Evolutionary conservation across 2,329 filamentous ascomycete species (phyloP).

Genomic region (Aspergillus ochraceus): DNA sequence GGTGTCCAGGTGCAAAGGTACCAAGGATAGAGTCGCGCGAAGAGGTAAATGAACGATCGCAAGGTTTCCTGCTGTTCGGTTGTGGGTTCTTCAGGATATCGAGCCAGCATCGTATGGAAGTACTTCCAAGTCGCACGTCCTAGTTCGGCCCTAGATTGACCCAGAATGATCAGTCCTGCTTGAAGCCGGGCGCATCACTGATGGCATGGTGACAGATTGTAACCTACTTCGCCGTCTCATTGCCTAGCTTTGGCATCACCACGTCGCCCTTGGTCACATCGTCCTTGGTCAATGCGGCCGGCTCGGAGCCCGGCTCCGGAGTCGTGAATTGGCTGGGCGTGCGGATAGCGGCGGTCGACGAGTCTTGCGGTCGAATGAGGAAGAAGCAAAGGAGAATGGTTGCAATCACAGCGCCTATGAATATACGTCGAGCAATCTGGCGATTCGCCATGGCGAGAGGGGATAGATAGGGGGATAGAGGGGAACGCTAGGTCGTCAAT

Average conservation of each 20-base stretch:
- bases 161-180: neutral
- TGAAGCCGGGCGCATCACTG: neutral
- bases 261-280: slow-evolving; percentile 44
- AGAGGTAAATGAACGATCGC: slow-evolving; percentile 62
- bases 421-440: slow-evolving; percentile 36
- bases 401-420: slow-evolving; percentile 32
- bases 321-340: slow-evolving; percentile 43
- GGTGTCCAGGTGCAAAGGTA: slow-evolving; percentile 26
- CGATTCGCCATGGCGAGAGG: slow-evolving; percentile 34
- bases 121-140: slow-evolving; percentile 67
- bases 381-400: slow-evolving; percentile 39
- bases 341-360: slow-evolving; percentile 39
- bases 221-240: slow-evolving; percentile 50
- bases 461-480: neutral
- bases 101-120: slow-evolving; percentile 66
- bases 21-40: slow-evolving; percentile 66
- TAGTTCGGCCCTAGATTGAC: slow-evolving; percentile 56
- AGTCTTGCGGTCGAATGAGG: slow-evolving; percentile 38
- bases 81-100: slow-evolving; percentile 64
- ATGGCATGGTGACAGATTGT: neutral
- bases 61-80: slow-evolving; percentile 61
- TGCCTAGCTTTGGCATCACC: slow-evolving; percentile 49
- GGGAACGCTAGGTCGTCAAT: neutral
- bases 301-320: slow-evolving; percentile 25
- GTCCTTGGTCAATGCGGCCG: slow-evolving; percentile 28